These are phyloP conservation scores for Omphalea diandra DNA, from an alignment of 441 rosid species.

Conservation along the genomic window DNA sequence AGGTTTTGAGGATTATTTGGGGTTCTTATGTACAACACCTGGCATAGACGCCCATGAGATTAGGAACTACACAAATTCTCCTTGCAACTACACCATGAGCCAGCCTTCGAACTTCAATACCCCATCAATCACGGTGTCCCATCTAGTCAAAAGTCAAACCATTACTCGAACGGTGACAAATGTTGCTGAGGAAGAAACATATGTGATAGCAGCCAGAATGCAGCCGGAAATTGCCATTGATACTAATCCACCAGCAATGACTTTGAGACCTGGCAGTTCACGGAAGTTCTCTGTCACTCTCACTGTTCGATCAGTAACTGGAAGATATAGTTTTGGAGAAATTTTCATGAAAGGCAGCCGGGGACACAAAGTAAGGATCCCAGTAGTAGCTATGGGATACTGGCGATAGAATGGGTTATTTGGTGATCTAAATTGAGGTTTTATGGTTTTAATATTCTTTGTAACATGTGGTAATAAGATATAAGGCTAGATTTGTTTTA, in stretches of 20 bases:
- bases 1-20: conserved; percentile 88
- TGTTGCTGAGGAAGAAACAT: conserved; percentile 83
- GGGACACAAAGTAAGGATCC: conserved; percentile 85
- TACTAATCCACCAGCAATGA: conserved; percentile 84
- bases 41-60: conserved; percentile 81
- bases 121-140: conserved; percentile 84
- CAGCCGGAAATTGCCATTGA: conserved; percentile 80
- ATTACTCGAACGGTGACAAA: conserved; percentile 80
- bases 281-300: conserved; percentile 66
- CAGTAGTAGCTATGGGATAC: conserved; percentile 82
- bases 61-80: conserved; percentile 62
- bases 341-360: conserved; percentile 84
- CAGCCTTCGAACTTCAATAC: conserved; percentile 84
- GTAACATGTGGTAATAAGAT: conserved; percentile 57
- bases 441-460: conserved; percentile 59
- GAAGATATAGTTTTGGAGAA: conserved; percentile 81
- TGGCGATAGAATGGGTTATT: conserved; percentile 43
- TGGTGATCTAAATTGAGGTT: conserved; percentile 23
- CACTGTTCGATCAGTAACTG: conserved; percentile 60
- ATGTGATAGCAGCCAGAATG: conserved; percentile 73
- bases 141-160: conserved; percentile 61
- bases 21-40: conserved; percentile 93
- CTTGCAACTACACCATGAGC: conserved; percentile 75
- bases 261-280: conserved; percentile 62
- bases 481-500: conserved; percentile 36